A percentile compares a stretch with the other conserved stretches of the same genome.
phyloP scores from a whole-genome alignment of 2,329 filamentous ascomycete species.

The Penicillium sp. region DNA sequence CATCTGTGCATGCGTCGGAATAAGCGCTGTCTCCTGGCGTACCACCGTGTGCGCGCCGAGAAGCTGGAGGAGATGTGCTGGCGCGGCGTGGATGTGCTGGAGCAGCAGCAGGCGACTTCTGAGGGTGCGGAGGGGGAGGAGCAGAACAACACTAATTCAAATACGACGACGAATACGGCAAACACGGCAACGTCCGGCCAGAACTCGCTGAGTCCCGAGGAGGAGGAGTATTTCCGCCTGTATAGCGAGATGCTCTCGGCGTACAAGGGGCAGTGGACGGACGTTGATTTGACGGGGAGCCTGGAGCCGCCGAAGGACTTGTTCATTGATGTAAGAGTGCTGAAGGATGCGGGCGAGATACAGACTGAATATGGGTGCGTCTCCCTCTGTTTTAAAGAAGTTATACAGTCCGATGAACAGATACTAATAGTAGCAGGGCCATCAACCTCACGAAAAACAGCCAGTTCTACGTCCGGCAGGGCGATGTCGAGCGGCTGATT shows the following conservation, averaged over 20 bases:
- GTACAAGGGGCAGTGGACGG: constrained; percentile 97
- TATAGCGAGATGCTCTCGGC: constrained; percentile 91
- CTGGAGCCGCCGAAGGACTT: constrained; percentile 91
- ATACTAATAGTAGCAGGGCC: too few relatives aligned
- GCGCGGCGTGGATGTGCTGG: constrained; percentile 79
- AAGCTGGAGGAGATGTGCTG: constrained; percentile 93
- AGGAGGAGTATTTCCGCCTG: constrained; percentile 91
- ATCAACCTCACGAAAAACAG: constrained; percentile 98
- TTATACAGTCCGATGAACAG: neutral
- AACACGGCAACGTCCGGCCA: constrained; percentile 41
- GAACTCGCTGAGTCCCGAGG: constrained; percentile 86
- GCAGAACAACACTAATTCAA: neutral
- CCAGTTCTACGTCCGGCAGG: constrained; percentile 94
- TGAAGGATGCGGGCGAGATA: constrained; percentile 97
- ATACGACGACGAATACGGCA: neutral
- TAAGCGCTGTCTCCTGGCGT: constrained; percentile 90
- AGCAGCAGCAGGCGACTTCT: constrained; percentile 43
- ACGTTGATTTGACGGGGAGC: constrained; percentile 91
- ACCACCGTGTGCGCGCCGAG: constrained; percentile 84
- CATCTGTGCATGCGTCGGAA: constrained; percentile 94
- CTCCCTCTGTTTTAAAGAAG: neutral
- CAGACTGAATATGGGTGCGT: constrained; percentile 96
- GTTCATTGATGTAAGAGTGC: constrained; percentile 92
- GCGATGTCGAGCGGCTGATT: constrained; percentile 91
- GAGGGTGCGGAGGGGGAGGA: neutral